Base-by-base conservation (phyloP, 805 yeast species). In the Jamesozyma spencerorum region DNA sequence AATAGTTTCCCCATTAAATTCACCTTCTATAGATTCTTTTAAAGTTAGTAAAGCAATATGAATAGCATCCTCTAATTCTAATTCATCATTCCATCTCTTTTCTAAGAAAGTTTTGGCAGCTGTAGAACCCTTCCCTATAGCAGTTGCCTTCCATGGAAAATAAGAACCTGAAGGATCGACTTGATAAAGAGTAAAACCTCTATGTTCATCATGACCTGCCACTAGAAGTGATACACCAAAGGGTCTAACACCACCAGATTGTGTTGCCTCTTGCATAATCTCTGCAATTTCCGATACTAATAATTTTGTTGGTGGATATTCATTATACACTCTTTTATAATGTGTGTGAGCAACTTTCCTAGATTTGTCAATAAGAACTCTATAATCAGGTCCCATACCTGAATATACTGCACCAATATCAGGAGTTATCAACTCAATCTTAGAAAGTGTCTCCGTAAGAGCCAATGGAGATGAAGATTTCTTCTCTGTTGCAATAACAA, bases 101-200 rank as follows among this genome's bases (percentile, higher is more conserved):
- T 92, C 99, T 58, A 92, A 68, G 55, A 92, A 92, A 1, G 97
- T 90, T 70, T 94, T 92, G 28, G 97, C 98, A n/a, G 94, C 85
- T 34, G 79, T 78, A 3, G 96, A 80, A 19, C 96, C 94, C 60
- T 87, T 88, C 48, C 99, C 99, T 54, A 92, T 92, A 18, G 98
- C 97, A 3, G 98, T 90, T 30, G 98, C 98, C 65, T 90, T 92
- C 99, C 99, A 92, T 8, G 99, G 97, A 73, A 85, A 92, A 63
- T 82, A 92, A 31, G 96, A 79, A 8, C 99, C 99, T 3, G 95
- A 83, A 4, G 99, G 99, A 66, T 92, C 99, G 36, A 92, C 94
- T 66, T 92, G 99, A 63, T 92, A 92, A 45, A 92, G 71, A 58
- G 84, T 84, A 63, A 75, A 88, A 13, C 75, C 71, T 52, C 73